Evolutionary conservation across 164 flowering plant species (phyloP).

Genomic region (Stephania yunnanensis): DNA sequence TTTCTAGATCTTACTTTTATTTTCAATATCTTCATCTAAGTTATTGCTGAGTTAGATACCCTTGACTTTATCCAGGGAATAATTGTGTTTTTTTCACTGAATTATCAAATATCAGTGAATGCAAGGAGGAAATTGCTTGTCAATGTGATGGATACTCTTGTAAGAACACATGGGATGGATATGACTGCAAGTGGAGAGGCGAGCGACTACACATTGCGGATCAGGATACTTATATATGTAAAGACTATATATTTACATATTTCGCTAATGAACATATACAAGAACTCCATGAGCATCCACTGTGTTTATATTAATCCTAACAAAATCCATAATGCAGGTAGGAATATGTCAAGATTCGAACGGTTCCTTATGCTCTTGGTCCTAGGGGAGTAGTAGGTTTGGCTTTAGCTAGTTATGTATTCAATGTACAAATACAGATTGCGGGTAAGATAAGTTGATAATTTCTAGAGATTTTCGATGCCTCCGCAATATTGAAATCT

Average conservation of each 20-base stretch:
- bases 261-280: too few species aligned
- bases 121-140: constrained; percentile 45
- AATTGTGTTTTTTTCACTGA: neutral
- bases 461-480: neutral
- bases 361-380: constrained; percentile 49
- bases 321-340: too few species aligned
- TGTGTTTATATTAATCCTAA: too few species aligned
- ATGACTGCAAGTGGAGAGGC: constrained; percentile 16
- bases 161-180: constrained; percentile 26
- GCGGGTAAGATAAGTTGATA: constrained; percentile 37
- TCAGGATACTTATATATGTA: constrained; percentile 91
- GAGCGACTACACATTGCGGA: constrained; percentile 58
- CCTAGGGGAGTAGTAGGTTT: constrained; percentile 41
- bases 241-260: neutral
- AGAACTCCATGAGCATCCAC: too few species aligned
- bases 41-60: neutral
- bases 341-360: constrained; percentile 36
- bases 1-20: too few species aligned
- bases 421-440: constrained; percentile 78
- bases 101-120: constrained; percentile 69
- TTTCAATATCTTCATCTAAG: too few species aligned
- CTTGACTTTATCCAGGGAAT: too few species aligned
- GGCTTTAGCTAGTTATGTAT: constrained; percentile 61
- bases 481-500: neutral
- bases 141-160: too few species aligned